These are phyloP conservation scores for Triadica sebifera DNA, from an alignment of 345 rosid genomes.

Conservation along the genomic window DNA sequence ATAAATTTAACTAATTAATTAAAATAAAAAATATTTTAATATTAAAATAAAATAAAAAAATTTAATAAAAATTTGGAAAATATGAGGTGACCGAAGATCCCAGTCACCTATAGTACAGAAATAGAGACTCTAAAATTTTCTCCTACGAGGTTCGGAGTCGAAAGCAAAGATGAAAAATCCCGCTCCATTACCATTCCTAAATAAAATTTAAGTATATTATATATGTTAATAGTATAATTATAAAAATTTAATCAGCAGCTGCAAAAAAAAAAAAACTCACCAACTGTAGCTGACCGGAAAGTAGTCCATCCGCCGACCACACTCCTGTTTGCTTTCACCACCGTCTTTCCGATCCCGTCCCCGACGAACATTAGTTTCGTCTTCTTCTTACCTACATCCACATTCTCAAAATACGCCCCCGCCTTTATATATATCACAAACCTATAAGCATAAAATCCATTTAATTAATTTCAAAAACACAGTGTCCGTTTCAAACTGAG, in stretches of 20 bases:
- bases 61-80: too few species aligned
- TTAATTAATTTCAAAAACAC: not conserved
- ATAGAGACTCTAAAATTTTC: too few species aligned
- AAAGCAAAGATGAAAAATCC: too few species aligned
- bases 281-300: slow-evolving; percentile 84
- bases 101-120: too few species aligned
- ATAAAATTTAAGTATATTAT: not conserved
- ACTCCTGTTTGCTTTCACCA: slow-evolving; percentile 57
- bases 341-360: slow-evolving; percentile 79
- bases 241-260: too few species aligned
- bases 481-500: not conserved
- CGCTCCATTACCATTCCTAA: too few species aligned
- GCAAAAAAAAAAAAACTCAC: slow-evolving; percentile 34
- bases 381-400: slow-evolving; percentile 64
- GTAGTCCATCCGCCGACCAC: slow-evolving; percentile 71
- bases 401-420: slow-evolving; percentile 69
- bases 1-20: too few species aligned
- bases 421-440: slow-evolving; percentile 75
- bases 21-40: too few species aligned
- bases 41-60: too few species aligned
- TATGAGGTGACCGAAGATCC: too few species aligned
- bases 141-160: too few species aligned
- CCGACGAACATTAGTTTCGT: slow-evolving; percentile 67
- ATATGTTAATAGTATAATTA: not conserved
- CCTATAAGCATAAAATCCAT: slow-evolving; percentile 26